Evolutionary conservation across 495 filamentous ascomycete species (phyloP).

Genomic region (Neurospora sp.): DNA sequence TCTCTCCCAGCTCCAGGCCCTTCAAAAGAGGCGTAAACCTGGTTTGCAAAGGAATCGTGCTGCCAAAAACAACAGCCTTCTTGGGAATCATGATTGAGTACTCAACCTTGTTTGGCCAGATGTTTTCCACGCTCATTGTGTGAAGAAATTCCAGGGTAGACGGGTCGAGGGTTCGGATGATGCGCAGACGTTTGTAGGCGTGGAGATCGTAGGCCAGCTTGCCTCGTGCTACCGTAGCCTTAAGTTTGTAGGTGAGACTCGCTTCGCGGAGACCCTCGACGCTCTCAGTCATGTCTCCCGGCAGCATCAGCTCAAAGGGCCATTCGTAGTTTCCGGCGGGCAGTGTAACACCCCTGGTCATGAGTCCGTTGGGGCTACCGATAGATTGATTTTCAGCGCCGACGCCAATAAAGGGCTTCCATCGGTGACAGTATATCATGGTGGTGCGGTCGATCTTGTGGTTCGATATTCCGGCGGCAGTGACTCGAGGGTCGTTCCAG

Average conservation of each 20-base stretch:
- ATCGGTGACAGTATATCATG: slow-evolving; percentile 35
- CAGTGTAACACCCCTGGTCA: slow-evolving; percentile 46
- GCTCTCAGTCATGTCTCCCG: slow-evolving; percentile 72
- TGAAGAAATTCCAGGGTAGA: slow-evolving; percentile 75
- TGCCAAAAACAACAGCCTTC: slow-evolving; percentile 87
- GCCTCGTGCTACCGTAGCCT: slow-evolving; percentile 72
- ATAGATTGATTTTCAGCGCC: slow-evolving; percentile 12
- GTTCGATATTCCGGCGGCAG: slow-evolving; percentile 38
- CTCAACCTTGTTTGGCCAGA: slow-evolving; percentile 91
- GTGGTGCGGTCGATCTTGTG: slow-evolving; percentile 36
- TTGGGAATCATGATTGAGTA: slow-evolving; percentile 83
- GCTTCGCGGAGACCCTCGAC: slow-evolving; percentile 76
- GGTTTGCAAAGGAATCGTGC: slow-evolving; percentile 67
- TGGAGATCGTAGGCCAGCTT: slow-evolving; percentile 73
- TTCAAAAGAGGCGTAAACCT: slow-evolving; percentile 76
- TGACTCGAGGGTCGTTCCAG: slow-evolving; percentile 40
- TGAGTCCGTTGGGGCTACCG: slow-evolving; percentile 6
- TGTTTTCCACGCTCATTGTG: slow-evolving; percentile 86
- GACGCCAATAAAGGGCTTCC: slow-evolving; percentile 37
- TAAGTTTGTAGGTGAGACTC: slow-evolving; percentile 78
- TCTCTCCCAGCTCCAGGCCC: slow-evolving; percentile 68
- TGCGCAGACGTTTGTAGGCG: slow-evolving; percentile 67
- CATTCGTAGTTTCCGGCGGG: slow-evolving; percentile 80
- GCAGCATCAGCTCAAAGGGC: slow-evolving; percentile 70
- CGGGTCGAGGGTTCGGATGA: slow-evolving; percentile 76